phyloP scores from a whole-genome alignment of 345 rosid species.

The Noccaea caerulescens region DNA sequence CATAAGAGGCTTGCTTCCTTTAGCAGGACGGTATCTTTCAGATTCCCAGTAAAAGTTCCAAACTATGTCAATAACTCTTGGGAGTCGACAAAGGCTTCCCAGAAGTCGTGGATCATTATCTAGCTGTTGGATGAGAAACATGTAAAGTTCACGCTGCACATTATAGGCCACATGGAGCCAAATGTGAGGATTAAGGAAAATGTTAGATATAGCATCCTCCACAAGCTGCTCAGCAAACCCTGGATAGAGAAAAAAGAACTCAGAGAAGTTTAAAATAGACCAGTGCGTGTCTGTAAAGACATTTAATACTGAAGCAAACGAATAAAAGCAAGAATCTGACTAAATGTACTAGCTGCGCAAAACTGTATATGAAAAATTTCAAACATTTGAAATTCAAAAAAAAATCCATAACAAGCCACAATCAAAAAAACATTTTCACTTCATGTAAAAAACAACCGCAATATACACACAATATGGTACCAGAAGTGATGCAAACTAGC shows the following conservation, averaged over 20 bases:
- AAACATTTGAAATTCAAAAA: neutral
- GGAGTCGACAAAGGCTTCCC: conserved; percentile 75
- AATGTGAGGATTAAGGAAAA: conserved; percentile 88
- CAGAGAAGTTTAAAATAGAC: conserved; percentile 3
- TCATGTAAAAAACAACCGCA: conserved; percentile 2
- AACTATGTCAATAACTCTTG: conserved; percentile 76
- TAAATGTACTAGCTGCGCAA: conserved; percentile 2
- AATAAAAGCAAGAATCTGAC: conserved; percentile 20
- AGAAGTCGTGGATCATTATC: conserved; percentile 85
- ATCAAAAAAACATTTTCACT: neutral
- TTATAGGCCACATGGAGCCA: conserved; percentile 80
- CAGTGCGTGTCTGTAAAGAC: neutral
- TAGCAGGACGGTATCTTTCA: conserved; percentile 60
- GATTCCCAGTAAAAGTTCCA: conserved; percentile 86
- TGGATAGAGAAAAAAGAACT: conserved; percentile 32
- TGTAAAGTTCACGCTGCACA: conserved; percentile 92
- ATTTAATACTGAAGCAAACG: conserved; percentile 25
- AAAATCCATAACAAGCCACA: neutral
- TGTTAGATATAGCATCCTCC: conserved; percentile 77
- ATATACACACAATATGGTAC: conserved; percentile 4
- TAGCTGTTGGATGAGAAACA: conserved; percentile 89
- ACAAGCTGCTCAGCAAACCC: conserved; percentile 82
- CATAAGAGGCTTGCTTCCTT: conserved; percentile 81
- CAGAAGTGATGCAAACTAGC: conserved; percentile 18
- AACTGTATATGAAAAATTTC: neutral